Base-by-base conservation (phyloP, 148 eudicot genomes). In the Camellia sinensis region DNA sequence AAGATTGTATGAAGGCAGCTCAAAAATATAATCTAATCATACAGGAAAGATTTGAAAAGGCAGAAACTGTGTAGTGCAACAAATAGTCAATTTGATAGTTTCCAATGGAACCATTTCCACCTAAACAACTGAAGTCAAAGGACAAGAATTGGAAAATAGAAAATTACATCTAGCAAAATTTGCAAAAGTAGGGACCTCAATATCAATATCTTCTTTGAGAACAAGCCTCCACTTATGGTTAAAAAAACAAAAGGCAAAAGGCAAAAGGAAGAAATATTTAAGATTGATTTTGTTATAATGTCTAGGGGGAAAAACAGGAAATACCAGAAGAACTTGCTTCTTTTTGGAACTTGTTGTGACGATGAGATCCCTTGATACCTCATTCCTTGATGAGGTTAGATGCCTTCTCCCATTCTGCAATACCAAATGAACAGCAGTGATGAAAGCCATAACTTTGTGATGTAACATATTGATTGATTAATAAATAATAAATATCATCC, bases 361-460 rank as follows among this genome's bases (percentile, higher is more conserved):
- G 79, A 93, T 82, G 52, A 95, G 98, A 91, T 95, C 99, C 89
- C 99, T 93, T 50, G 99, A 95, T 53, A 95, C 97, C 88, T 93
- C 99, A 83, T 86, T 88, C 97, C 89, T 91, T 67, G 99, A 93
- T 59, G 99, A 92, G 53, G 90, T 89, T 74, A 95, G 89, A 81
- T 91, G 95, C 80, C 99, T 87, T 80, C 97, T 86, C 60, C 99
- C 99, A 86, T 95, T 95, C 99, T 95, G 95, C 80, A 77, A 71
- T 60, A 80, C 56, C 81, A 86, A 60, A 73, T 79, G 61, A 80
- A 73, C 53, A 71, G 19, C 7, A 14, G 18, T 45, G 7, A 81
- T 72, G 21, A 45, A 61, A 54, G 17, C 11, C 48, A 63, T 50
- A 17, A 69, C 59, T 54, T 43, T 18, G 73, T 46, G 9, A 53